A percentile compares a stretch with the other conserved stretches of the same genome.
These are phyloP conservation scores for Rhexocercosporidium sp. DNA, from an alignment of 2,329 filamentous ascomycete genomes.

Conservation along the genomic window DNA sequence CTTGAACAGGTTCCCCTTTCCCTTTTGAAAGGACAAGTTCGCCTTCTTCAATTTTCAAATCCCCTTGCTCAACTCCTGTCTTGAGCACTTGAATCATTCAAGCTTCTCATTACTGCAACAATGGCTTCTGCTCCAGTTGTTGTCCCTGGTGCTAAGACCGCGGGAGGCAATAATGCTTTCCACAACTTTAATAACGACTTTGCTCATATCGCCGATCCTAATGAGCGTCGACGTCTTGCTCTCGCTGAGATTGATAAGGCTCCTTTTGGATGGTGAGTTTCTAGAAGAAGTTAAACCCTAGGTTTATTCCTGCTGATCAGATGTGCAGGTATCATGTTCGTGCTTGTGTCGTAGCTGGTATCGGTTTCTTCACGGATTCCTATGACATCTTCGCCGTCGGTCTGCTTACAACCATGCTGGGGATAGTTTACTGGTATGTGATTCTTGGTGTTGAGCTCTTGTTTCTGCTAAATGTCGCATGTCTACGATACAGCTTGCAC, in stretches of 20 bases:
- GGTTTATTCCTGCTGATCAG: background rate
- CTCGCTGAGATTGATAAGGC: slow-evolving; percentile 84
- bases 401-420: slow-evolving; percentile 40
- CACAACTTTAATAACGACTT: slow-evolving; percentile 82
- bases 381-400: slow-evolving; percentile 59
- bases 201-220: slow-evolving; percentile 60
- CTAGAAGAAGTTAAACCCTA: no score
- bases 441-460: background rate
- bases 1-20: background rate
- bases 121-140: background rate
- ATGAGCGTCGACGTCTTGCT: slow-evolving; percentile 78
- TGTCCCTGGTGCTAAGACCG: slow-evolving; percentile 46
- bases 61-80: background rate
- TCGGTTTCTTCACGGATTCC: slow-evolving; percentile 88
- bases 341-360: slow-evolving; percentile 77
- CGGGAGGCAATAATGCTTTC: slow-evolving; percentile 72
- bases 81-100: background rate
- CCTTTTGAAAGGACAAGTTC: background rate
- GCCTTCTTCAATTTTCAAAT: background rate
- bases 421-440: slow-evolving; percentile 30
- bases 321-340: slow-evolving; percentile 66
- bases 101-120: background rate
- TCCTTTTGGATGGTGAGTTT: slow-evolving; percentile 73
- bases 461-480: no score
- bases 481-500: no score